Base-by-base conservation (phyloP, 257 asterid species). In the Cordia subcordata region DNA sequence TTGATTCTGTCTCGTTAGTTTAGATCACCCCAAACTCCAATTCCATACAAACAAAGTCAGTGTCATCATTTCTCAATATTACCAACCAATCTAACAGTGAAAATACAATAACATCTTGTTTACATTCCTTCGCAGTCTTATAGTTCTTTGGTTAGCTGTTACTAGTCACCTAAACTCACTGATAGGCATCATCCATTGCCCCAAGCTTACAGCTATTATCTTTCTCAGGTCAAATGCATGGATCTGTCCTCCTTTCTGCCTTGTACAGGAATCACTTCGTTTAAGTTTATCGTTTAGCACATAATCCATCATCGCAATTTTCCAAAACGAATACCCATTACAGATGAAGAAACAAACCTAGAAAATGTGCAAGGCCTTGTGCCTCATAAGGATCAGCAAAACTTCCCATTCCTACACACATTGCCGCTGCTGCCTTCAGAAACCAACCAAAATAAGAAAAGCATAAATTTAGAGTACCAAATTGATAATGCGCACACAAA, bases 391-490 rank as follows among this genome's bases (percentile, higher is more conserved):
- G 99, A 81, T 93, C 99, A 59, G 80, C 63, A 68, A 93, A 86
- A 75, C 99, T 93, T 57, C 99, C 99, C 82, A 81, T 80, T 65
- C 95, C 92, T 10, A 93, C 99, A 61, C 90, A 89, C 86, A 89
- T 67, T 69, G 99, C 99, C 6, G 97, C 99, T 8, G 99, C 99
- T n/a, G 94, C 97, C 99, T 93, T 77, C 71, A 59, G 68, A 60
- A 63, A 23, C 37, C 67, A 68, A 69, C 10, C 51, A 35, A 60
- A 55, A 53, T 39, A 20, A 60, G n/a, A 61, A 15, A 61, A 63
- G 38, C 15, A 66, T 19, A 10, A 42, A 14, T 42, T 42, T 10
- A 42, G 47, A 42, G 15, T 42, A 42, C 10, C 47, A 27, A 27
- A 27, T 6, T 1, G 35, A 27, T 3, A 27, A 27, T 27, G 6